Percentiles rank a stretch among this genome's conserved stretches.
These are phyloP conservation scores for Beta vulgaris DNA, from an alignment of 148 eudicot genomes.

Conservation along the genomic window DNA sequence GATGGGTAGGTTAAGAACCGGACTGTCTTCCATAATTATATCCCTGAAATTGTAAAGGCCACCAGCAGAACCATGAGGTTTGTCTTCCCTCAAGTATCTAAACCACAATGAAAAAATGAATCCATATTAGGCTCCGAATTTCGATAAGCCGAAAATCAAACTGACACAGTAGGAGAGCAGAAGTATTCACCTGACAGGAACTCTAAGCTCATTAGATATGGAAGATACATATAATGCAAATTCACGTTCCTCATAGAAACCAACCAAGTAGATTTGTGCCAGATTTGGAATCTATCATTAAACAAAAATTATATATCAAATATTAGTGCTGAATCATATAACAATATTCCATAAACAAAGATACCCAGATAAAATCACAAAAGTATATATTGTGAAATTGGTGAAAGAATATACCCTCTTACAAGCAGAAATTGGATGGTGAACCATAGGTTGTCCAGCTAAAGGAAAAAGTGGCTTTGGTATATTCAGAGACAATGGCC, in stretches of 20 bases:
- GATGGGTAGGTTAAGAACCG: conserved; percentile 40
- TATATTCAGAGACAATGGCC: conserved; percentile 80
- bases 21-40: conserved; percentile 72
- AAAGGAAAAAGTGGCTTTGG: conserved; percentile 94
- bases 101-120: conserved; percentile 22
- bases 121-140: not conserved
- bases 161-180: not conserved
- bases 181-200: conserved; percentile 68
- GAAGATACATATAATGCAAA: conserved; percentile 85
- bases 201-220: conserved; percentile 85
- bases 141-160: not conserved
- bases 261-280: conserved; percentile 82
- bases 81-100: conserved; percentile 87
- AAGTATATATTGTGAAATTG: not conserved
- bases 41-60: conserved; percentile 81
- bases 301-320: not conserved
- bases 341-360: too few species aligned
- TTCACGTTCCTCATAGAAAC: conserved; percentile 95
- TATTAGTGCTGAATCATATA: conserved; percentile 1
- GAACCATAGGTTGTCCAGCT: conserved; percentile 97
- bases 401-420: conserved; percentile 52
- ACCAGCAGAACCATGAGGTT: conserved; percentile 89
- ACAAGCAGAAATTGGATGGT: conserved; percentile 94
- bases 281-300: conserved; percentile 73
- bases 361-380: not conserved